A percentile compares a stretch with the other conserved stretches of the same genome.
Conservation (phyloP, 257 asterid species). For the Salvia splendens region DNA sequence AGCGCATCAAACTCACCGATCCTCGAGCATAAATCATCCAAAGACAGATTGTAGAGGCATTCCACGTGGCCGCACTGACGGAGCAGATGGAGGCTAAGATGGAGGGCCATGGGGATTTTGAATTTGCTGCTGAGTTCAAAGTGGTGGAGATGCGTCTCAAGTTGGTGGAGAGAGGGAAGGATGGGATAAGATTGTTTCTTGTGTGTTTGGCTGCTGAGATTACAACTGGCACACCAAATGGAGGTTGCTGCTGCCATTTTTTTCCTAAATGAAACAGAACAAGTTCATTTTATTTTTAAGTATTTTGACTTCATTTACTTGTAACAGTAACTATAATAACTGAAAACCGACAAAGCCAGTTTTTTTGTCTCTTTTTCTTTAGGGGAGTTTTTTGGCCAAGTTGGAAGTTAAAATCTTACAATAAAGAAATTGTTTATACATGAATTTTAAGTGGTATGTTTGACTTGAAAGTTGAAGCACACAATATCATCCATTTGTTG, state of each 20-base stretch:
- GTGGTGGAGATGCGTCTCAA: conserved; percentile 34
- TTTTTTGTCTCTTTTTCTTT: neutral
- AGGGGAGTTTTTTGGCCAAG: neutral
- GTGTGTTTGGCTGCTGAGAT: conserved; percentile 23
- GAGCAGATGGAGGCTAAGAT: conserved; percentile 72
- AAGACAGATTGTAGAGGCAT: conserved; percentile 57
- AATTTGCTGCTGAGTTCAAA: conserved; percentile 8
- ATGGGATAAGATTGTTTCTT: conserved; percentile 12
- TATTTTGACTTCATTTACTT: neutral
- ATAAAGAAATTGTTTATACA: too few relatives aligned
- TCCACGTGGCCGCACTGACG: conserved; percentile 52
- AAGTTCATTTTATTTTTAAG: neutral
- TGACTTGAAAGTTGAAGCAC: too few relatives aligned
- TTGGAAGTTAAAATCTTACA: neutral
- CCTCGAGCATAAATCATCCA: conserved; percentile 62
- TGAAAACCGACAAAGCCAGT: neutral
- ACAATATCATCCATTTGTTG: too few relatives aligned
- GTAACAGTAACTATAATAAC: neutral
- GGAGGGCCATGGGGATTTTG: conserved; percentile 46
- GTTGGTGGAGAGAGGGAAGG: conserved; percentile 28
- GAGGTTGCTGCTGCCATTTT: conserved; percentile 35
- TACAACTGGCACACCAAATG: conserved; percentile 28
- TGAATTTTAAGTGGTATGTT: too few relatives aligned
- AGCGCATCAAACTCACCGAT: conserved; percentile 69
- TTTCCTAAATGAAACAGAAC: neutral